Conservation (phyloP, 1,139 yeast species). For the Yamadazyma conglobata region DNA sequence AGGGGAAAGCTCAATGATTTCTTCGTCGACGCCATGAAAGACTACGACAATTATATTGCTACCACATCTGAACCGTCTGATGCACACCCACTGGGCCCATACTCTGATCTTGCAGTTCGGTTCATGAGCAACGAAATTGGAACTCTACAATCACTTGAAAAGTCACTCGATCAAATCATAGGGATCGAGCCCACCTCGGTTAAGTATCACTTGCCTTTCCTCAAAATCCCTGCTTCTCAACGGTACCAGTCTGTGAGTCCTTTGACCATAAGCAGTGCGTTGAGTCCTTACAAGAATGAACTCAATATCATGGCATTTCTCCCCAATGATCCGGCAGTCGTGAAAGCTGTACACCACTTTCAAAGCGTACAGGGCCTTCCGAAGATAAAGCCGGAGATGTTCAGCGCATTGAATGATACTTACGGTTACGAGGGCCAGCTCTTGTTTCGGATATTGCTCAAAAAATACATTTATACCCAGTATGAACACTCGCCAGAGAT, state of each 20-base stretch:
- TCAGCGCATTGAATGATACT: conserved; percentile 13
- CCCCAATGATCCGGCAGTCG: conserved; percentile 11
- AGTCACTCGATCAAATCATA: conserved; percentile 9
- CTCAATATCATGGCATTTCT: conserved; percentile 16
- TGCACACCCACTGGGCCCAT: no score
- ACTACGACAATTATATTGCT: conserved; percentile 10
- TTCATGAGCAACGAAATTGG: conserved; percentile 14
- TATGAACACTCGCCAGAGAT: background rate
- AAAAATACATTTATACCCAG: conserved; percentile 5
- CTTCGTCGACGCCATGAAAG: conserved; percentile 10
- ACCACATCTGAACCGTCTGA: no score
- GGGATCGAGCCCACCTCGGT: conserved; percentile 1
- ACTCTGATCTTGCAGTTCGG: no score
- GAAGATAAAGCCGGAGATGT: conserved; percentile 7
- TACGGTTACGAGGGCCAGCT: conserved; percentile 18
- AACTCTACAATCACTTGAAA: conserved; percentile 10
- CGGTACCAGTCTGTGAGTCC: conserved; percentile 7
- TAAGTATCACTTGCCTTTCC: conserved; percentile 13
- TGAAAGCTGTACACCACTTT: conserved; percentile 9
- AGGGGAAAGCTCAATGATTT: conserved; percentile 9
- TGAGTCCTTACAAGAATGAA: conserved; percentile 8
- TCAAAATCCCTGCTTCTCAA: conserved; percentile 7
- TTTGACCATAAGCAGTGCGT: conserved; percentile 10
- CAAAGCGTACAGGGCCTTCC: conserved; percentile 5
- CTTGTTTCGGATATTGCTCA: conserved; percentile 15